Percentiles rank a stretch among this genome's conserved stretches.
Conservation (phyloP, 2,329 filamentous ascomycete species). For the Colletotrichum sidae region DNA sequence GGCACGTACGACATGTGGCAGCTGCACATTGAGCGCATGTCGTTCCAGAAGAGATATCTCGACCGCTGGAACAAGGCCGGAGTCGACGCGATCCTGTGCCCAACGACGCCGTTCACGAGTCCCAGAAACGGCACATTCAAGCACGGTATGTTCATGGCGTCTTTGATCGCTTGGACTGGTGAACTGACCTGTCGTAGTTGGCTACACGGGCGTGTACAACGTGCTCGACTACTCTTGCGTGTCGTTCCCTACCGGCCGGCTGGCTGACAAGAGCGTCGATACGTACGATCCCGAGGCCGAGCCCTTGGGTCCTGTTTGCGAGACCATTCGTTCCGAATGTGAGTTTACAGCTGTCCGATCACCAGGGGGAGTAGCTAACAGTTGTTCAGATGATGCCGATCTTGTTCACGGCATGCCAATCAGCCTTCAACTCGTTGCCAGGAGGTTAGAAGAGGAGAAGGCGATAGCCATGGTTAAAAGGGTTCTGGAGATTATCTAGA, state of each 20-base stretch:
- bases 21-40: constrained; percentile 57
- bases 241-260: constrained; percentile 58
- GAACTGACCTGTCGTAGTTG: constrained; percentile 47
- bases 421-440: constrained; percentile 56
- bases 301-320: constrained; percentile 52
- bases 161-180: not conserved
- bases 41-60: constrained; percentile 58
- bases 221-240: constrained; percentile 61
- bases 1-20: constrained; percentile 60
- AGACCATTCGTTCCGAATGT: constrained; percentile 56
- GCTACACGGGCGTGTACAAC: constrained; percentile 63
- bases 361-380: not conserved
- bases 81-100: constrained; percentile 73
- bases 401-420: constrained; percentile 56
- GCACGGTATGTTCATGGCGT: constrained; percentile 49
- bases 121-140: constrained; percentile 56
- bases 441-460: constrained; percentile 56
- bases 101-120: constrained; percentile 59
- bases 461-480: constrained; percentile 47
- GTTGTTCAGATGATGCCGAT: constrained; percentile 49
- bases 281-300: constrained; percentile 42
- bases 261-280: constrained; percentile 55
- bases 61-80: constrained; percentile 58
- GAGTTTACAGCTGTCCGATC: constrained; percentile 40
- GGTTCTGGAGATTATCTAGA: constrained; percentile 32